Percentiles rank a stretch among this genome's conserved stretches.
These are phyloP conservation scores for Gossypium ekmanianum DNA, from an alignment of 345 rosid species.

Conservation along the genomic window DNA sequence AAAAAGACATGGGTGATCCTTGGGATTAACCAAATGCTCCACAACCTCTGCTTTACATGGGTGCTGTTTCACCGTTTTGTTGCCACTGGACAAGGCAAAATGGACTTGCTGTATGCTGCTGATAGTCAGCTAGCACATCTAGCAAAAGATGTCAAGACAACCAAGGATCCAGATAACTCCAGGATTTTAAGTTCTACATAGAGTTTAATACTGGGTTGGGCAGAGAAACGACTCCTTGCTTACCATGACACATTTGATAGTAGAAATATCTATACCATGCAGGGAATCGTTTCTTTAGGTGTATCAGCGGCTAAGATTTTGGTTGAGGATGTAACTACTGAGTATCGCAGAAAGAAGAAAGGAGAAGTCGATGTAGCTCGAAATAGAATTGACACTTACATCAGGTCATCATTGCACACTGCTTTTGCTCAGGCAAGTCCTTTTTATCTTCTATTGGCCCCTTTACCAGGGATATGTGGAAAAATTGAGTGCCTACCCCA, in stretches of 20 bases:
- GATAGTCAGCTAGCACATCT: constrained; percentile 76
- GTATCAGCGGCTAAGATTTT: constrained; percentile 85
- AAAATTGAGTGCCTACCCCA: background rate
- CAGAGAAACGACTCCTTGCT: constrained; percentile 93
- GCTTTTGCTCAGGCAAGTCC: constrained; percentile 96
- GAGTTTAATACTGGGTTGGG: constrained; percentile 91
- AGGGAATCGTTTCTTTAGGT: constrained; percentile 79
- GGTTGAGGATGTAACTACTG: constrained; percentile 91
- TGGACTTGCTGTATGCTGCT: constrained; percentile 73
- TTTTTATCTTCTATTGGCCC: constrained; percentile 11
- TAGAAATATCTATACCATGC: constrained; percentile 66
- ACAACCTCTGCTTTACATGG: constrained; percentile 89
- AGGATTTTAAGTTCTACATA: constrained; percentile 77
- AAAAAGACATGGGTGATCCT: constrained; percentile 95
- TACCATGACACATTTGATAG: constrained; percentile 89
- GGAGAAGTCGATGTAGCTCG: constrained; percentile 82
- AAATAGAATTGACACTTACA: constrained; percentile 82
- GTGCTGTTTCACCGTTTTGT: constrained; percentile 81
- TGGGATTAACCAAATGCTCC: constrained; percentile 81
- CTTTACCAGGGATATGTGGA: background rate
- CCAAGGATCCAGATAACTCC: constrained; percentile 82
- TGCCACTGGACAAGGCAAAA: constrained; percentile 71
- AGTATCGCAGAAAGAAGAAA: constrained; percentile 83
- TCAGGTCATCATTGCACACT: constrained; percentile 91
- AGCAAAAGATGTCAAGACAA: constrained; percentile 85